These are phyloP conservation scores for Amesomyces nigricolor DNA, from an alignment of 2,329 filamentous ascomycete genomes.

Conservation along the genomic window DNA sequence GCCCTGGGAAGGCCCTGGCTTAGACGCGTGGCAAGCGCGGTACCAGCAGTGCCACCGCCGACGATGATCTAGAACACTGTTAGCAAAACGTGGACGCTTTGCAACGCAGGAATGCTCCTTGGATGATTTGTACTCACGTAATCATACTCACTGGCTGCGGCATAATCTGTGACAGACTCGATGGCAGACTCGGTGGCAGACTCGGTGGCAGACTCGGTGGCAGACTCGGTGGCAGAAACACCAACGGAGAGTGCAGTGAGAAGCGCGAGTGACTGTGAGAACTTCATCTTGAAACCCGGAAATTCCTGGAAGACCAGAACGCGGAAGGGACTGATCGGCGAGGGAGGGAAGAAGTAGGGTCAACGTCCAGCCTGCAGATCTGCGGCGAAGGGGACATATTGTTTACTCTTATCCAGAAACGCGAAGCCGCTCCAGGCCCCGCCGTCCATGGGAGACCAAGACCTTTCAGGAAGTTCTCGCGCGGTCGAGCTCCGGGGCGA, in stretches of 20 bases:
- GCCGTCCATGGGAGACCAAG: no score
- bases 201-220: background rate
- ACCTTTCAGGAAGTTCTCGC: no score
- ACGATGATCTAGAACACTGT: slow-evolving; percentile 27
- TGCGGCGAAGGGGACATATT: background rate
- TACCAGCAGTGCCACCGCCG: slow-evolving; percentile 33
- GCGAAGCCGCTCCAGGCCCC: no score
- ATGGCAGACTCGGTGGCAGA: background rate
- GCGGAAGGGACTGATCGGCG: background rate
- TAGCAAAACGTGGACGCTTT: background rate
- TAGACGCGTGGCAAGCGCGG: slow-evolving; percentile 32
- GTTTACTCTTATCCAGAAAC: background rate
- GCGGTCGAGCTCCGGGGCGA: no score
- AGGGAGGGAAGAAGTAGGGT: background rate
- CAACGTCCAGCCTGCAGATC: background rate
- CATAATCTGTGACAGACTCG: background rate
- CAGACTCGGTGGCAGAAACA: background rate
- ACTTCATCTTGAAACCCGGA: background rate
- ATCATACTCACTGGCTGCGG: slow-evolving; percentile 16
- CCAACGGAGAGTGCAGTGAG: background rate
- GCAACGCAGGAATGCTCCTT: background rate
- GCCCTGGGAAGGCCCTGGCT: slow-evolving; percentile 29
- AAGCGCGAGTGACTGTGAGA: background rate
- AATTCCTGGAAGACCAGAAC: background rate
- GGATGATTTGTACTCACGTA: slow-evolving; percentile 20